Evolutionary conservation across 495 filamentous ascomycete genomes (phyloP).

Genomic region (Aspergillus affinis): DNA sequence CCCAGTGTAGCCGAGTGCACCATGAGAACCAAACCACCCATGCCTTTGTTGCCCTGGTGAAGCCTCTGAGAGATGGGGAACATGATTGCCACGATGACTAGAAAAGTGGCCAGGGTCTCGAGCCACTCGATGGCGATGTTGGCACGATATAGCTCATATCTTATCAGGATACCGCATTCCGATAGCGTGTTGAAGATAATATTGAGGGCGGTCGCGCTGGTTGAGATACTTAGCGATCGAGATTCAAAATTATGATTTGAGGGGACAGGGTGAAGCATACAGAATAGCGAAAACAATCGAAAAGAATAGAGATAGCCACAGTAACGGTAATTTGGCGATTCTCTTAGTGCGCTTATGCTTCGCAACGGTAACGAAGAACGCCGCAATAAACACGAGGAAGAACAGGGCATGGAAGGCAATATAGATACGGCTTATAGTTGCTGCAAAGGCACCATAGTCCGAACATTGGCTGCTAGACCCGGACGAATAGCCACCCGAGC

Average conservation of each 20-base stretch:
- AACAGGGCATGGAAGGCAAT: slow-evolving; percentile 21
- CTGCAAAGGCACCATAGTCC: neutral
- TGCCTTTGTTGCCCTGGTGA: slow-evolving; percentile 5
- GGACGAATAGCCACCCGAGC: neutral
- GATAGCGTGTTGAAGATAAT: slow-evolving; percentile 12
- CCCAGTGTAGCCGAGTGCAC: slow-evolving; percentile 9
- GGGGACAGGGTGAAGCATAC: slow-evolving; percentile 1
- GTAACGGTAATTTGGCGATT: neutral
- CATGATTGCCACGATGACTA: slow-evolving; percentile 15
- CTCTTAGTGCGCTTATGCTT: slow-evolving; percentile 10
- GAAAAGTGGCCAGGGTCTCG: slow-evolving; percentile 1
- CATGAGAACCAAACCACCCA: slow-evolving; percentile 10
- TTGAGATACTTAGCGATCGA: neutral
- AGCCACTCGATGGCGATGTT: slow-evolving; percentile 12
- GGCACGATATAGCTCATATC: neutral
- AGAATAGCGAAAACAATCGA: slow-evolving; percentile 15
- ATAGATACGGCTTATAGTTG: neutral
- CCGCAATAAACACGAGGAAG: slow-evolving; percentile 12
- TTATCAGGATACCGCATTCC: slow-evolving; percentile 16
- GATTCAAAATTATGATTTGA: neutral
- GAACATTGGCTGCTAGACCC: neutral
- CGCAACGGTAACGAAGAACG: neutral
- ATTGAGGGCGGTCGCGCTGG: slow-evolving; percentile 11
- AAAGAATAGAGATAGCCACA: slow-evolving; percentile 15
- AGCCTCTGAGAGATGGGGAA: slow-evolving; percentile 19